Conservation (phyloP, 169 alveolate species). For the Plasmodium billcollinsi region DNA sequence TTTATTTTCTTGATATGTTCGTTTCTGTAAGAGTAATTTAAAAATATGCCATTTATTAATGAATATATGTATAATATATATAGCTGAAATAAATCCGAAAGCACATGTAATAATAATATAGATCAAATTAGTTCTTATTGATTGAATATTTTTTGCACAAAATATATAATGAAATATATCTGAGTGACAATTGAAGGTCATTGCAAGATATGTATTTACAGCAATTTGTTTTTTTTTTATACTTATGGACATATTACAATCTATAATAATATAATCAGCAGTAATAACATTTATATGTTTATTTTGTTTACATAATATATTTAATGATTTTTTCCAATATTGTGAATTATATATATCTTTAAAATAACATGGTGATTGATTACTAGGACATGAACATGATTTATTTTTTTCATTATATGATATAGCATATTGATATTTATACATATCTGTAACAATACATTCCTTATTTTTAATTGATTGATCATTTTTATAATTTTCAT, state of each 20-base stretch:
- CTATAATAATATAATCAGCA: constrained; percentile 31
- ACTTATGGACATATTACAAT: constrained; percentile 19
- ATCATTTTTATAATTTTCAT: constrained; percentile 10
- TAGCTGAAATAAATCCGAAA: constrained; percentile 44
- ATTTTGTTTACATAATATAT: constrained; percentile 8
- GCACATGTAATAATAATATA: constrained; percentile 24
- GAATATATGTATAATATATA: constrained; percentile 17
- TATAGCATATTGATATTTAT: constrained; percentile 7
- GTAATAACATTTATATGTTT: constrained; percentile 18
- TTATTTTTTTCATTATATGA: constrained; percentile 35
- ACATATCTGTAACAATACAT: constrained; percentile 52
- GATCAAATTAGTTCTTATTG: constrained; percentile 5
- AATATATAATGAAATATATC: constrained; percentile 25
- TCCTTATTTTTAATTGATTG: not conserved
- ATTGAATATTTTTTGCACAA: constrained; percentile 21
- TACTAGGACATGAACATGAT: constrained; percentile 41
- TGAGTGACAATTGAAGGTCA: constrained; percentile 66
- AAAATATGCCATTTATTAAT: constrained; percentile 12
- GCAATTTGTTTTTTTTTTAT: constrained; percentile 50
- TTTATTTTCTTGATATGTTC: no score
- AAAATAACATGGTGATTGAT: constrained; percentile 57
- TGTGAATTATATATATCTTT: constrained; percentile 50
- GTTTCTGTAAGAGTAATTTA: not conserved
- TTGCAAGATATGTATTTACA: constrained; percentile 45
- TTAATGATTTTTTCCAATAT: constrained; percentile 23